These are phyloP conservation scores for Poa annua DNA, from an alignment of 176 grass and related monocot genomes.

Conservation along the genomic window DNA sequence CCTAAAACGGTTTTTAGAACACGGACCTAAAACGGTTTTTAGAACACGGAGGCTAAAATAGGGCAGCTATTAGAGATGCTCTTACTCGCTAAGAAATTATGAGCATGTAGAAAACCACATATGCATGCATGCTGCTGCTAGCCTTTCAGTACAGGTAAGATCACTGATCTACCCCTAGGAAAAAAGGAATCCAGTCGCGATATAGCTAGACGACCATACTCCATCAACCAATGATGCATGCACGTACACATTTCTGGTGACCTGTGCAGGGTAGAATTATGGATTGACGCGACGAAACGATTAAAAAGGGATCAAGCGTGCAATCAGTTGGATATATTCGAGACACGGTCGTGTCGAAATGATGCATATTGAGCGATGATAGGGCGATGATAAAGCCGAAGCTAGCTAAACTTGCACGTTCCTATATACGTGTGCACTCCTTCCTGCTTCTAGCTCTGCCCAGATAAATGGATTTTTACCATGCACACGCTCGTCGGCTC, in stretches of 20 bases:
- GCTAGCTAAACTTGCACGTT: neutral
- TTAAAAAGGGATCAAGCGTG: slow-evolving; percentile 9
- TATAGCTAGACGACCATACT: neutral
- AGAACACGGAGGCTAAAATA: too few species aligned
- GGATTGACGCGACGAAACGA: slow-evolving; percentile 46
- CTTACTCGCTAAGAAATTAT: too few species aligned
- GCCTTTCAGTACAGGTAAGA: neutral
- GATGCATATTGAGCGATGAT: slow-evolving; percentile 3
- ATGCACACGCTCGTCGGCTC: too few species aligned
- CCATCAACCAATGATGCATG: slow-evolving; percentile 32
- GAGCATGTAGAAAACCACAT: neutral
- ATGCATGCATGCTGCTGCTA: neutral
- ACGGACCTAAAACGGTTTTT: too few species aligned
- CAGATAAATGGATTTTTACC: too few species aligned
- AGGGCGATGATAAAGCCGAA: neutral
- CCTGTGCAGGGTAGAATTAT: neutral
- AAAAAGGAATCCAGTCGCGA: neutral
- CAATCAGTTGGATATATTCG: slow-evolving; percentile 36
- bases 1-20: too few species aligned
- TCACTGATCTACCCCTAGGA: neutral
- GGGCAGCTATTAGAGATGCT: too few species aligned
- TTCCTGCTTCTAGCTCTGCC: neutral
- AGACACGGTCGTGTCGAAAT: slow-evolving; percentile 28
- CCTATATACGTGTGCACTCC: neutral
- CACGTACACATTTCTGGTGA: slow-evolving; percentile 7